Evolutionary conservation across 139 green algal species (phyloP), one percentile per base, ranked within the genome.

Genomic region (Deuterostichococcus epilithicus): DNA sequence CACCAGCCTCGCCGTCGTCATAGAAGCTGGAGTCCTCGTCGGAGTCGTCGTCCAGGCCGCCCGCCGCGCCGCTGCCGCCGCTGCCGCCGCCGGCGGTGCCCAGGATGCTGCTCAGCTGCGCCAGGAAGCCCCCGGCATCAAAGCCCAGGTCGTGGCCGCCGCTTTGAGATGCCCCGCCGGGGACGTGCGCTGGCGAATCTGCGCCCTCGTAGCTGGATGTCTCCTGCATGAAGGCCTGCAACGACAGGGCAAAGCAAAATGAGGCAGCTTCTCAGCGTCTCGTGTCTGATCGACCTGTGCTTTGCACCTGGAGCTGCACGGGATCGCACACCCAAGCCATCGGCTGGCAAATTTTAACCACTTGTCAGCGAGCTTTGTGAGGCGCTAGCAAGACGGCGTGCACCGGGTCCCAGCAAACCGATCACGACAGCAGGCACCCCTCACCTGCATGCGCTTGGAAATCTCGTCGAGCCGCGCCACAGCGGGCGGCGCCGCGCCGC

Each of bases 211-310:
- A 36, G 6, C 81, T 76, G 13, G 88, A 72, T 26, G 44, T 59
- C 25, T 63, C 78, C 23, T 85, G 78, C 37, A 93, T 39, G 78
- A 93, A 93, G 0, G 65, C 72, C 68, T 83, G 80, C 70, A 91
- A 71, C 59, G 45, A 65, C 6, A 35, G 35, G 5, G 13, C 10
- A 52, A 8, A n/a, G n/a, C n/a, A n/a, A n/a, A n/a, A n/a, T n/a
- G n/a, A n/a, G n/a, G n/a, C n/a, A n/a, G n/a, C n/a, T n/a, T n/a
- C n/a, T n/a, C n/a, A n/a, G n/a, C n/a, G n/a, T n/a, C n/a, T n/a
- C n/a, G n/a, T n/a, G n/a, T n/a, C n/a, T n/a, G n/a, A n/a, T n/a
- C n/a, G n/a, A n/a, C n/a, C n/a, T n/a, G n/a, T n/a, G n/a, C n/a
- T n/a, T n/a, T n/a, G n/a, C n/a, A n/a, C n/a, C n/a, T n/a, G n/a